These are phyloP conservation scores for Macrophomina pseudophaseolina DNA, from an alignment of 2,329 filamentous ascomycete genomes.

Conservation along the genomic window DNA sequence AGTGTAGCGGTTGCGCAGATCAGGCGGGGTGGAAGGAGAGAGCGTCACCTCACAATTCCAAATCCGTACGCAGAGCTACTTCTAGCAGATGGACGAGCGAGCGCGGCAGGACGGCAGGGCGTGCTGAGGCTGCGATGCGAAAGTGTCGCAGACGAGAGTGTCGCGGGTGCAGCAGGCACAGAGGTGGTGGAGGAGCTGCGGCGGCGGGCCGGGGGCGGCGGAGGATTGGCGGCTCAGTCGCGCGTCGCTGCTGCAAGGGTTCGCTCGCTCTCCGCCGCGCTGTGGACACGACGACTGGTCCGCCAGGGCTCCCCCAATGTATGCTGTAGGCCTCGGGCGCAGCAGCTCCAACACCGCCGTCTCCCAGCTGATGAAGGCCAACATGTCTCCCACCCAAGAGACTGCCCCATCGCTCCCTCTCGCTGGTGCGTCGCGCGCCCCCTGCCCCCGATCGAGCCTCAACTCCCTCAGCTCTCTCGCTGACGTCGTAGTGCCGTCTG, in stretches of 20 bases:
- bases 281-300: constrained; percentile 24
- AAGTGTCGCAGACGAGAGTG: neutral
- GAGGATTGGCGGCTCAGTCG: neutral
- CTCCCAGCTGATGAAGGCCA: constrained; percentile 25
- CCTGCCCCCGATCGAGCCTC: constrained; percentile 12
- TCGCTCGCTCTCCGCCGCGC: constrained; percentile 5
- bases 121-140: too few species aligned
- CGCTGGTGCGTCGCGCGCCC: constrained; percentile 25
- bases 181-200: neutral
- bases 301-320: constrained; percentile 13
- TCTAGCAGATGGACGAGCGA: too few species aligned
- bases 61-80: neutral
- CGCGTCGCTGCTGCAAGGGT: constrained; percentile 13
- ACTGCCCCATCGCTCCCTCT: constrained; percentile 21
- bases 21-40: constrained; percentile 3
- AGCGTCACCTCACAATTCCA: constrained; percentile 6
- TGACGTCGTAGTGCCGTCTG: constrained; percentile 13
- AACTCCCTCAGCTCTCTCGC: neutral
- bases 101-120: too few species aligned
- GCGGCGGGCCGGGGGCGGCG: constrained; percentile 11
- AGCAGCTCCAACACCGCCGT: constrained; percentile 23
- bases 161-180: neutral
- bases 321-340: constrained; percentile 25
- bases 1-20: neutral
- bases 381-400: constrained; percentile 26